These are phyloP conservation scores for Coemansia sp. DNA, from an alignment of 192 early-diverging fungal species.

Conservation along the genomic window DNA sequence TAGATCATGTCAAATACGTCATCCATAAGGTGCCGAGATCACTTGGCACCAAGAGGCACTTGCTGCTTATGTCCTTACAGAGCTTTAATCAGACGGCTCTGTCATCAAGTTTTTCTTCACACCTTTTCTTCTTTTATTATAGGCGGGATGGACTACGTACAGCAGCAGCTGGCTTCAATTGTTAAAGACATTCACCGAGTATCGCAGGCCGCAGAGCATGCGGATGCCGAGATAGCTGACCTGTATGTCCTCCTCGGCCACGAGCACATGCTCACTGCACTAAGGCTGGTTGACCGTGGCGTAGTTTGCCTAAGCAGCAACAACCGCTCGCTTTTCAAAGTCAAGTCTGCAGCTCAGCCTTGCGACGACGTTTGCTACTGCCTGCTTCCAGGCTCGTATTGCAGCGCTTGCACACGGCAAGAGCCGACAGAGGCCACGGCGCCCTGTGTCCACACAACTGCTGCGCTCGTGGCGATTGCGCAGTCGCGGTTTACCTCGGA, in stretches of 20 bases:
- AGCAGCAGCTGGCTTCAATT: slow-evolving; percentile 41
- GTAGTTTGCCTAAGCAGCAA: slow-evolving; percentile 41
- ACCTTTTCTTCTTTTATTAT: background rate
- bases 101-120: background rate
- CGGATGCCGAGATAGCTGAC: slow-evolving; percentile 18
- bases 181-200: slow-evolving; percentile 27
- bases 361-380: slow-evolving; percentile 36
- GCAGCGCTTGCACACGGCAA: slow-evolving; percentile 26
- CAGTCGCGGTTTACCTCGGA: slow-evolving; percentile 35
- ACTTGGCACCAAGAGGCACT: background rate
- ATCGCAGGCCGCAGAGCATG: background rate
- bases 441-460: slow-evolving; percentile 44
- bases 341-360: slow-evolving; percentile 9
- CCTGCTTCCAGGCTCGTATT: slow-evolving; percentile 50
- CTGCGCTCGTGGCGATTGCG: slow-evolving; percentile 41
- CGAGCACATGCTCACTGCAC: slow-evolving; percentile 26
- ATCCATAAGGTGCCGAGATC: background rate
- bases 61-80: background rate
- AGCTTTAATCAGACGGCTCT: background rate
- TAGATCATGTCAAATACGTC: background rate
- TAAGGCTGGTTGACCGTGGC: slow-evolving; percentile 46
- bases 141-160: slow-evolving; percentile 45
- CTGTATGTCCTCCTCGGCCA: slow-evolving; percentile 43
- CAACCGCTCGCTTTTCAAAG: slow-evolving; percentile 37
- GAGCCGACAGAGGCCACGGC: background rate